Evolutionary conservation across 2,329 filamentous ascomycete genomes (phyloP), one percentile per base, ranked within the genome.

Genomic region (Penicillium nordicum): DNA sequence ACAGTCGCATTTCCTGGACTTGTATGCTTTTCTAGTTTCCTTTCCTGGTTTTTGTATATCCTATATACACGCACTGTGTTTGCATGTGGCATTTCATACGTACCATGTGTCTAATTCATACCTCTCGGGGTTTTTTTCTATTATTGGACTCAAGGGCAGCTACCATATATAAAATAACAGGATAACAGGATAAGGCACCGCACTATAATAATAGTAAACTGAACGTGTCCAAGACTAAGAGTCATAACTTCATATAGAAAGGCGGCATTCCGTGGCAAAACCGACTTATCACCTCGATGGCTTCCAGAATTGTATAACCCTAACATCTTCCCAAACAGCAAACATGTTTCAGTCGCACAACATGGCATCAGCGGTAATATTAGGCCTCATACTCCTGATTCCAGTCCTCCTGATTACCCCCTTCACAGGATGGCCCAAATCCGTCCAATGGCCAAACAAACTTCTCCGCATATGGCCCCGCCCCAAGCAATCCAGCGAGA

Each of bases 401-500:
- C 49, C 38, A 21, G 18, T 51, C 8, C 34, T 51, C 23, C 11
- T 51, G 29, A 44, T 44, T 16, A 21, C 21, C 6, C 38, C 21
- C 29, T 36, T 36, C 21, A 18, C 12, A 27, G 40, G 29, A 36
- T 45, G 29, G 29, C 60, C 5, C 59, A 57, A 50, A 21, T 62
- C 25, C 27, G 67, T 6, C 29, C 67, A 38, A 42, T 63, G 38
- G 52, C 61, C 7, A 53, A 57, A 37, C 36, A 57, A 58, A 10
- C 50, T 57, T 27, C 49, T 61, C 30, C 55, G 44, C 48, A 50
- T 64, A 48, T 60, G 63, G 59, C 57, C 9, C 27, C 44, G 12
- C 30, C 45, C 50, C 14, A 61, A 61, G 42, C 58, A 62, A 46
- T 67, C 60, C 37, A 72, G 60, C 56, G 69, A 73, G 42, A 68